A percentile compares a stretch with the other conserved stretches of the same genome.
Evolutionary conservation across 768 basidiomycete species (phyloP).

Genomic region (Termitomyces sp.): DNA sequence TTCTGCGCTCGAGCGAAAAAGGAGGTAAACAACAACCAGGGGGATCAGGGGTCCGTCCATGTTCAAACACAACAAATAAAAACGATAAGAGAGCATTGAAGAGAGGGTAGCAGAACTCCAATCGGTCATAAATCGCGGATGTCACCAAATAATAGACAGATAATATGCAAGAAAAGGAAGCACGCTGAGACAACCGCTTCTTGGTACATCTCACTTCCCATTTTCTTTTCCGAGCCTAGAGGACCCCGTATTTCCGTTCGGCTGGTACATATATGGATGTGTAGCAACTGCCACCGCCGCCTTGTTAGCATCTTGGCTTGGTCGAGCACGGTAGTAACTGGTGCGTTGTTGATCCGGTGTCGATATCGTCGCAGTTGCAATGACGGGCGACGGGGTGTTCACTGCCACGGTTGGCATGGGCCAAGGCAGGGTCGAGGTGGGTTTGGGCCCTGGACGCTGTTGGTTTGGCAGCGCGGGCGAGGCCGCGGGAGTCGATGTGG

Average conservation of each 20-base stretch:
- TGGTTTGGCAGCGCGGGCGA: constrained; percentile 48
- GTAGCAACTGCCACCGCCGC: constrained; percentile 7
- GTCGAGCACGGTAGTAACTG: constrained; percentile 53
- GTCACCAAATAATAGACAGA: not conserved
- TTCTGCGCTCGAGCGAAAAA: not conserved
- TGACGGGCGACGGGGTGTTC: constrained; percentile 50
- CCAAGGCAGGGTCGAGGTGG: constrained; percentile 41
- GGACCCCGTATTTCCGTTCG: constrained; percentile 27
- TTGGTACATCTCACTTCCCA: constrained; percentile 17
- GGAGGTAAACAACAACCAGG: not conserved
- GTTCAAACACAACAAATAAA: not conserved
- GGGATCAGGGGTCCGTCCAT: not conserved
- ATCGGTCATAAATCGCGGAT: not conserved
- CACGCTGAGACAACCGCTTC: not conserved
- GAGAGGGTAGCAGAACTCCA: not conserved
- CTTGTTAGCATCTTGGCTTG: constrained; percentile 16
- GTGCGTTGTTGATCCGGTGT: constrained; percentile 37
- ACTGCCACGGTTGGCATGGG: constrained; percentile 72
- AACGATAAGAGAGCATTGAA: not conserved
- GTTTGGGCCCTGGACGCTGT: constrained; percentile 25
- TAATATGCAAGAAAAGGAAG: not conserved
- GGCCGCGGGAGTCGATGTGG: constrained; percentile 40
- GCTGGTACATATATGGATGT: constrained; percentile 43
- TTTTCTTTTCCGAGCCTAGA: constrained; percentile 25
- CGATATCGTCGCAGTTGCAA: constrained; percentile 28